A percentile compares a stretch with the other conserved stretches of the same genome.
Conservation (phyloP, 1,284 basidiomycete species). For the Marasmius fiardii region DNA sequence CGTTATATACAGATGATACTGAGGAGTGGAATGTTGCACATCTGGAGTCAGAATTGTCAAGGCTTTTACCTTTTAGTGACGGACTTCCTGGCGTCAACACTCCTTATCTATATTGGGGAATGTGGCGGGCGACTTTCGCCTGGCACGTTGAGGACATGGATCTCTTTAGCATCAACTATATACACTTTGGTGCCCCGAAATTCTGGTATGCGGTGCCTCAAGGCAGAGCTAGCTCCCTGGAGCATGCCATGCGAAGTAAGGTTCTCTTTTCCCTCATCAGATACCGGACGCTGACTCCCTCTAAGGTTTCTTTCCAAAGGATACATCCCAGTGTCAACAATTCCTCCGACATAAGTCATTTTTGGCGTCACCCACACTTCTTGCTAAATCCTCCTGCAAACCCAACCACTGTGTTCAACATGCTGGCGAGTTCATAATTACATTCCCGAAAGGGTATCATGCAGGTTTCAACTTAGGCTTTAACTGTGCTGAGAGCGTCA, state of each 20-base stretch:
- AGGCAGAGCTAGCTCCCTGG: constrained; percentile 72
- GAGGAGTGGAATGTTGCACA: constrained; percentile 91
- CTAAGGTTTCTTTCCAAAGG: constrained; percentile 85
- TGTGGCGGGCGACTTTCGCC: constrained; percentile 98
- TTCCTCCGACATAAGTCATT: constrained; percentile 98
- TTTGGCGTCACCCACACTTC: constrained; percentile 84
- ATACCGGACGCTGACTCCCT: constrained; percentile 8
- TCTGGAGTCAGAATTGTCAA: constrained; percentile 84
- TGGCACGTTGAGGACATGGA: constrained; percentile 99
- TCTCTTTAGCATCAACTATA: constrained; percentile 97
- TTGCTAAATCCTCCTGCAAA: constrained; percentile 78
- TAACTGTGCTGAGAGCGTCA: constrained; percentile 97
- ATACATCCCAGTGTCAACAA: constrained; percentile 82
- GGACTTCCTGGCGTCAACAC: constrained; percentile 94
- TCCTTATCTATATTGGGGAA: constrained; percentile 97
- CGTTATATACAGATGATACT: constrained; percentile 82
- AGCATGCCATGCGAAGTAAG: constrained; percentile 78
- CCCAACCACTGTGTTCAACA: constrained; percentile 92
- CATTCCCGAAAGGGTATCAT: constrained; percentile 93
- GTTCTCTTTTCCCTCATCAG: constrained; percentile 11
- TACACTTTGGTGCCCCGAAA: constrained; percentile 97
- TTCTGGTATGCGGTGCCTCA: constrained; percentile 98
- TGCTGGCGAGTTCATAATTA: constrained; percentile 92
- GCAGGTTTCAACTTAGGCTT: constrained; percentile 97
- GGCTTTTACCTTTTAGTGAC: constrained; percentile 66